Percentiles rank a stretch among this genome's conserved stretches.
Evolutionary conservation across 352 stramenopile genomes (phyloP).

Genomic region (Peronosclerospora sorghi): DNA sequence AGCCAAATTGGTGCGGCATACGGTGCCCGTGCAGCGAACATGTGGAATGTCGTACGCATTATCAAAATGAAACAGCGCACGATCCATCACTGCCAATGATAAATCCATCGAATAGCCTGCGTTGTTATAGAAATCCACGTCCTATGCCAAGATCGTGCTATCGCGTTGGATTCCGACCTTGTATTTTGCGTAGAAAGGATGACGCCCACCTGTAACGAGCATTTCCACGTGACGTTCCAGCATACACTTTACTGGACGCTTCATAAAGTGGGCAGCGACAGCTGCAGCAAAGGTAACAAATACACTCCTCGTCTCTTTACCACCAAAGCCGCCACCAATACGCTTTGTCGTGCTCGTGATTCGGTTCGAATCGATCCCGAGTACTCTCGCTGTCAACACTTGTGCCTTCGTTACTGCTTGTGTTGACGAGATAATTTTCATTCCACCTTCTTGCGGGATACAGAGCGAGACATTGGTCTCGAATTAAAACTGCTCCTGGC

Average conservation of each 20-base stretch:
- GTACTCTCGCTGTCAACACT: constrained; percentile 78
- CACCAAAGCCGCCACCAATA: constrained; percentile 94
- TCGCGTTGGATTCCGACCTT: constrained; percentile 76
- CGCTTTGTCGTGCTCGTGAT: constrained; percentile 90
- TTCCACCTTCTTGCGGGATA: constrained; percentile 74
- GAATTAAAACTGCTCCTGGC: constrained; percentile 95
- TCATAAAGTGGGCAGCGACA: constrained; percentile 82
- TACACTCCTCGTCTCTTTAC: constrained; percentile 89
- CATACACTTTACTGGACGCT: constrained; percentile 84
- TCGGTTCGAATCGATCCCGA: constrained; percentile 83
- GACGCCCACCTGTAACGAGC: constrained; percentile 85
- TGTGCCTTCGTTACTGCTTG: constrained; percentile 92
- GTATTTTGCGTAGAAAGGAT: constrained; percentile 93
- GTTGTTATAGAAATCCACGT: constrained; percentile 92
- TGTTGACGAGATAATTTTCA: constrained; percentile 91
- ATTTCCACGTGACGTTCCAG: constrained; percentile 94
- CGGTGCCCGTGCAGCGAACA: constrained; percentile 75
- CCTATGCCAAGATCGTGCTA: constrained; percentile 81
- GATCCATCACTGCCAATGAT: constrained; percentile 89
- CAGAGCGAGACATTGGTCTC: constrained; percentile 84
- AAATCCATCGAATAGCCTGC: constrained; percentile 92
- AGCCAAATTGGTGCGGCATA: constrained; percentile 91
- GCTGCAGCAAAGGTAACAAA: constrained; percentile 88
- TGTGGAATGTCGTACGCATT: constrained; percentile 91
- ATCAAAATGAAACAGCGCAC: constrained; percentile 93